Conservation (phyloP, 139 green algal genomes). For the Tetradesmus lagerheimii region DNA sequence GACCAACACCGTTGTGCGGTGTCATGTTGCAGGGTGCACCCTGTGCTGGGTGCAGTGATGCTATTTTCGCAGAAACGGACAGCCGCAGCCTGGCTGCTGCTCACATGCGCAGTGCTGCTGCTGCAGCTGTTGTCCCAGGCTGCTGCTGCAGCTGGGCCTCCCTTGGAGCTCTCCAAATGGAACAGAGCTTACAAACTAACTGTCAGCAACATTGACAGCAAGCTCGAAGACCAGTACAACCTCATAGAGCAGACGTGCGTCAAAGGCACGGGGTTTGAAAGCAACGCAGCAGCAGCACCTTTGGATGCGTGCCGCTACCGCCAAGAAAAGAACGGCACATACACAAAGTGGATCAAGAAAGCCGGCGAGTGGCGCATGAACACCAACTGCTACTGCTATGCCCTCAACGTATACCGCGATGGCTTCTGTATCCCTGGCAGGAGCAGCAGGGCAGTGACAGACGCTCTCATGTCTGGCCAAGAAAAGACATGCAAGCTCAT, state of each 20-base stretch:
- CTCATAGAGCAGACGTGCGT: background rate
- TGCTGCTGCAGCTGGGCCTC: background rate
- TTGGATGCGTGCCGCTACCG: background rate
- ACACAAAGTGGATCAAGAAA: slow-evolving; percentile 9
- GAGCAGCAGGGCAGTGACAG: background rate
- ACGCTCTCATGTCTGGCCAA: background rate
- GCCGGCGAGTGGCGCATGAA: slow-evolving; percentile 13
- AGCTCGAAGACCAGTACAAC: background rate
- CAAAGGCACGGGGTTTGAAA: background rate
- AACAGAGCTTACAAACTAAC: slow-evolving; percentile 29
- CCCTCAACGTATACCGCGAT: slow-evolving; percentile 5
- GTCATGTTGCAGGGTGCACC: background rate
- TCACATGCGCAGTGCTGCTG: background rate
- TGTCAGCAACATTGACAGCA: slow-evolving; percentile 1
- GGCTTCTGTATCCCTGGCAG: slow-evolving; percentile 28
- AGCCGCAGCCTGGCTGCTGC: background rate
- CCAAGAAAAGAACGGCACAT: background rate
- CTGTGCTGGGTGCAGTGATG: background rate
- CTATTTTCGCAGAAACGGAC: background rate
- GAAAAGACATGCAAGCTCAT: background rate
- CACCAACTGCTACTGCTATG: slow-evolving; percentile 32
- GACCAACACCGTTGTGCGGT: background rate
- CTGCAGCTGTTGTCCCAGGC: background rate
- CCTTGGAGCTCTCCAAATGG: slow-evolving; percentile 2
- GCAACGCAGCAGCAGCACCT: background rate